Evolutionary conservation across 306 rosid genomes (phyloP).

Genomic region (Lupinus albus): DNA sequence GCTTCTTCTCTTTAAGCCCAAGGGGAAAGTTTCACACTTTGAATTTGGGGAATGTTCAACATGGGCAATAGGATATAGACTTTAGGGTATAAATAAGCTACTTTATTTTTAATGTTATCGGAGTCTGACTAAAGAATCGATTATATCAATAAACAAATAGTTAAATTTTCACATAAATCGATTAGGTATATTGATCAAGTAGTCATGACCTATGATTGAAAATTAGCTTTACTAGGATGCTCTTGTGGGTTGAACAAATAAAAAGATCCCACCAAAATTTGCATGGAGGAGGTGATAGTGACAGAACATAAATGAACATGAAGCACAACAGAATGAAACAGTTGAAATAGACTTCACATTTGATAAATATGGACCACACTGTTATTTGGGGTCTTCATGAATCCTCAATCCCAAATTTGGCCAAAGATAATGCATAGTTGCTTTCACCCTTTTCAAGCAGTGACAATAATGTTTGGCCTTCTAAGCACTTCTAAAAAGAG

Average conservation of each 20-base stretch:
- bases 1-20: neutral
- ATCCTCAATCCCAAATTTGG: neutral
- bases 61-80: too few relatives aligned
- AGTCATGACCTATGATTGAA: neutral
- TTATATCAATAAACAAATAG: neutral
- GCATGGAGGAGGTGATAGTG: neutral
- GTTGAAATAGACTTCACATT: slow-evolving; percentile 6
- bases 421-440: slow-evolving; percentile 13
- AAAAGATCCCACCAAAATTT: too few relatives aligned
- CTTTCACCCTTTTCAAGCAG: slow-evolving; percentile 2
- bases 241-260: too few relatives aligned
- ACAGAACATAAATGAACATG: neutral
- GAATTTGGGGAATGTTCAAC: too few relatives aligned
- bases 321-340: neutral
- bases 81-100: too few relatives aligned
- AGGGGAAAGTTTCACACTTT: too few relatives aligned
- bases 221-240: neutral
- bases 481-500: neutral
- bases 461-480: neutral
- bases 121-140: neutral
- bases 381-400: neutral
- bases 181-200: neutral
- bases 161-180: neutral
- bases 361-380: neutral
- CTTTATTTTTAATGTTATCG: too few relatives aligned